Evolutionary conservation across 495 filamentous ascomycete genomes (phyloP).

Genomic region (Aspergillus hancockii): DNA sequence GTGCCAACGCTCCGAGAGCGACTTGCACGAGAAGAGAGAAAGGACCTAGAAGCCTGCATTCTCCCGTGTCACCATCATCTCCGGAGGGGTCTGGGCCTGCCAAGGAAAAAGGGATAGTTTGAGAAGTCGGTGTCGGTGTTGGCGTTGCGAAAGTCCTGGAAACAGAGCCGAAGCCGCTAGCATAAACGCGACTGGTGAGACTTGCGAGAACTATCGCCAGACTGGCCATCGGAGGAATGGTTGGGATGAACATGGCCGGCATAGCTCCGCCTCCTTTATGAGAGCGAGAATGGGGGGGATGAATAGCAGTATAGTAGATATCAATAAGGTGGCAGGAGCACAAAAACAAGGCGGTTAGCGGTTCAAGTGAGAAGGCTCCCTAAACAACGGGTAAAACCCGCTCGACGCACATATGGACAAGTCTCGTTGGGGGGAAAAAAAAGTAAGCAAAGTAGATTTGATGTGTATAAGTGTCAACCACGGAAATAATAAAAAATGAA

Average conservation of each 20-base stretch:
- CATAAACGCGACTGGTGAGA: slow-evolving; percentile 13
- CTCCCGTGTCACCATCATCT: slow-evolving; percentile 52
- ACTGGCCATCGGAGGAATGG: slow-evolving; percentile 2
- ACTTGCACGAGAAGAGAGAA: slow-evolving; percentile 89
- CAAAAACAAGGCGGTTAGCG: slow-evolving; percentile 4
- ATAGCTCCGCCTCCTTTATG: neutral
- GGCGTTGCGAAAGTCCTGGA: slow-evolving; percentile 7
- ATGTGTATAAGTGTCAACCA: neutral
- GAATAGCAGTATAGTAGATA: neutral
- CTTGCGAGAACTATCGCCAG: slow-evolving; percentile 11
- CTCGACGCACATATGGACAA: slow-evolving; percentile 15
- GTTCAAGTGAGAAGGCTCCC: neutral
- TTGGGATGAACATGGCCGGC: slow-evolving; percentile 14
- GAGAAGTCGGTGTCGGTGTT: slow-evolving; percentile 16
- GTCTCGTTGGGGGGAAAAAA: neutral
- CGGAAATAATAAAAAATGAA: too few species aligned
- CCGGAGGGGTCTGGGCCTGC: slow-evolving; percentile 19
- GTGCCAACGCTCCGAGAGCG: slow-evolving; percentile 79
- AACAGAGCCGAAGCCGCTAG: neutral
- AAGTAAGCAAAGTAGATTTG: neutral
- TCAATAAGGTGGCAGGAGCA: neutral
- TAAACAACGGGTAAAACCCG: slow-evolving; percentile 6
- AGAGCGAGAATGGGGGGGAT: neutral
- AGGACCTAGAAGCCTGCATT: slow-evolving; percentile 80
- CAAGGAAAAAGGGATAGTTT: slow-evolving; percentile 14